Evolutionary conservation across 495 filamentous ascomycete genomes (phyloP).

Genomic region (Aspergillus asperescens): DNA sequence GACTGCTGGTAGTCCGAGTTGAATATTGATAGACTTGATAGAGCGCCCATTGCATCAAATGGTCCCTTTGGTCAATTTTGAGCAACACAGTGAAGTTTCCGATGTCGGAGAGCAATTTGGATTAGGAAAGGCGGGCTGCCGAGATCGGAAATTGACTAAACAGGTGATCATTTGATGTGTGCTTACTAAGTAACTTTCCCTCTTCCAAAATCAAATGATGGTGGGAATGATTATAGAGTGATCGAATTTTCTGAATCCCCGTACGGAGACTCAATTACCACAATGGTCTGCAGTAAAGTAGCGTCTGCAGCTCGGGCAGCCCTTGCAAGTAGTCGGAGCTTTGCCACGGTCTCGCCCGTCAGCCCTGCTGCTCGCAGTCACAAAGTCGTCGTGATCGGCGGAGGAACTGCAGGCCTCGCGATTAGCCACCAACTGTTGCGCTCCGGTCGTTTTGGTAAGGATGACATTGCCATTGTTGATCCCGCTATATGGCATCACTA

Average conservation of each 20-base stretch:
- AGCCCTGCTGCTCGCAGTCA: conserved; percentile 40
- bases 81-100: too few relatives aligned
- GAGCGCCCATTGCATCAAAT: too few relatives aligned
- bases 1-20: not conserved
- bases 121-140: not conserved
- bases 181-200: not conserved
- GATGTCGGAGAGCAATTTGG: too few relatives aligned
- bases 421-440: conserved; percentile 60
- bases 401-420: conserved; percentile 55
- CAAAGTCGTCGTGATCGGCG: conserved; percentile 60
- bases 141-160: not conserved
- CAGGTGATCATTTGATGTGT: not conserved
- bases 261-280: not conserved
- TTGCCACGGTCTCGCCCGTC: conserved; percentile 42
- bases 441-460: conserved; percentile 47
- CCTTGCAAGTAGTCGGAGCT: conserved; percentile 14
- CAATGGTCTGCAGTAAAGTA: conserved; percentile 12
- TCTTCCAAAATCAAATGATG: not conserved
- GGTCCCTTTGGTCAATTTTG: too few relatives aligned
- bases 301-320: conserved; percentile 10
- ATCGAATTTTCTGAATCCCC: not conserved
- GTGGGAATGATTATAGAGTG: too few relatives aligned
- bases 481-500: conserved; percentile 62
- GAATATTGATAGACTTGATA: too few relatives aligned
- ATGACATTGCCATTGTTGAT: conserved; percentile 64